Percentiles rank a stretch among this genome's conserved stretches.
These are phyloP conservation scores for Strigomonas oncopelti DNA, from an alignment of 208 protist species.

Conservation along the genomic window DNA sequence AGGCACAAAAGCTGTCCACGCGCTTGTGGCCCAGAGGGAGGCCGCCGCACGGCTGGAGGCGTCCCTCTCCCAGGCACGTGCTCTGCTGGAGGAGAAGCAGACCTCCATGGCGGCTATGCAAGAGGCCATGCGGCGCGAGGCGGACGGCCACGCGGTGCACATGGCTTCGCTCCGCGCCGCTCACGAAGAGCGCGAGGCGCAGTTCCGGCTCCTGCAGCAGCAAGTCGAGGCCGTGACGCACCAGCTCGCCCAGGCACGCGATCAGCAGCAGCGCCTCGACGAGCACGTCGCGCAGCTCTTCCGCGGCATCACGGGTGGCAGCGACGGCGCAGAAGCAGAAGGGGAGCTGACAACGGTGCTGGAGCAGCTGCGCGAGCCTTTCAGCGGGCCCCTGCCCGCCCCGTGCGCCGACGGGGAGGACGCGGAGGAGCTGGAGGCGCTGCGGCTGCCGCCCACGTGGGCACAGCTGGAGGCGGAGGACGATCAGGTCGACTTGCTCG, in stretches of 20 bases:
- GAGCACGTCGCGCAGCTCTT: constrained; percentile 5
- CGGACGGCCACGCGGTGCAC: constrained; percentile 3
- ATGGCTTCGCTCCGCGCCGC: not conserved
- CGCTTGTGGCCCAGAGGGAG: constrained; percentile 2
- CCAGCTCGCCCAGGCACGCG: constrained; percentile 10
- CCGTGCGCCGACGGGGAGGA: too few relatives aligned
- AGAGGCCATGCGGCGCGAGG: not conserved
- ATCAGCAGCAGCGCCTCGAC: constrained; percentile 11
- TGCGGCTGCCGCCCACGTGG: not conserved
- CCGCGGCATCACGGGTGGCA: not conserved
- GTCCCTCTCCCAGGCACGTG: not conserved
- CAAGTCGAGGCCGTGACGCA: constrained; percentile 10
- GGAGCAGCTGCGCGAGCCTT: not conserved
- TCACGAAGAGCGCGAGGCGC: constrained; percentile 10
- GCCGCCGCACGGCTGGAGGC: constrained; percentile 1
- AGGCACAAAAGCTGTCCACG: constrained; percentile 13
- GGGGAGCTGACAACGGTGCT: not conserved
- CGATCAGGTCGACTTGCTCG: constrained; percentile 6
- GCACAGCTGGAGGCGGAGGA: not conserved
- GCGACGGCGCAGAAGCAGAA: not conserved
- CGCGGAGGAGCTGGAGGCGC: not conserved
- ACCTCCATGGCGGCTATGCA: not conserved
- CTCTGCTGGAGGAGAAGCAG: constrained; percentile 5
- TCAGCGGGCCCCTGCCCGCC: not conserved
- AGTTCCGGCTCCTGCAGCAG: not conserved